phyloP scores from a whole-genome alignment of 176 grass and related monocot species.

The Elymus sibiricus region DNA sequence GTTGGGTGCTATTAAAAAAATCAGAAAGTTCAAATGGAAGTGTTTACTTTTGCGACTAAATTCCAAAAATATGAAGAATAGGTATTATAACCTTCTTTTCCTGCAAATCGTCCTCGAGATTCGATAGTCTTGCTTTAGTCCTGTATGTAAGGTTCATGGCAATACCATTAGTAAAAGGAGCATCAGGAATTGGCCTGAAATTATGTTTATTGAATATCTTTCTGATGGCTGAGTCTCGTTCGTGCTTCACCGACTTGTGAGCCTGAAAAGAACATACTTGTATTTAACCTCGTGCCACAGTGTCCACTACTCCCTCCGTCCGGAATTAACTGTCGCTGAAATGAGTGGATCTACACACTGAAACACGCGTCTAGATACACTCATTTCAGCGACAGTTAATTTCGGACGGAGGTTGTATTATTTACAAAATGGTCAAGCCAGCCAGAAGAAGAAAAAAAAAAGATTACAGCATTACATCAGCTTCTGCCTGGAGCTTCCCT shows the following conservation, averaged over 20 bases:
- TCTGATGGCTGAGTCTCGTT: conserved; percentile 69
- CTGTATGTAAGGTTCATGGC: conserved; percentile 61
- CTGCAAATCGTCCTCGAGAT: conserved; percentile 73
- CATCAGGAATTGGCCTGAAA: conserved; percentile 63
- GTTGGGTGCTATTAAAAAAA: conserved; percentile 4
- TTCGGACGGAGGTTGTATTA: not conserved
- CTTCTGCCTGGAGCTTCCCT: conserved; percentile 90
- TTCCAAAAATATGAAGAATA: not conserved
- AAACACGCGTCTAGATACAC: too few species aligned
- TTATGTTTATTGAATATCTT: conserved; percentile 73
- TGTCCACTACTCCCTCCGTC: not conserved
- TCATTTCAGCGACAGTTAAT: too few species aligned
- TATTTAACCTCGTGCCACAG: conserved; percentile 7
- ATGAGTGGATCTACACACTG: too few species aligned
- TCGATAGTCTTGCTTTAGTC: conserved; percentile 50
- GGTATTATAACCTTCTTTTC: conserved; percentile 71
- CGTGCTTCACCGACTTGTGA: conserved; percentile 44
- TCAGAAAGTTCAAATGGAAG: not conserved
- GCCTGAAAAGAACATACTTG: conserved; percentile 62
- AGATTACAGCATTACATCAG: conserved; percentile 54
- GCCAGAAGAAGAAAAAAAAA: not conserved
- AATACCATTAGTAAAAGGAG: conserved; percentile 66
- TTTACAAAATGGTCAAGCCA: not conserved
- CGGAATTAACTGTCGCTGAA: too few species aligned
- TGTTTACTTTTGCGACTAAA: not conserved